These are phyloP conservation scores for Trichoderma asperellum DNA, from an alignment of 2,329 filamentous ascomycete genomes.

Conservation along the genomic window DNA sequence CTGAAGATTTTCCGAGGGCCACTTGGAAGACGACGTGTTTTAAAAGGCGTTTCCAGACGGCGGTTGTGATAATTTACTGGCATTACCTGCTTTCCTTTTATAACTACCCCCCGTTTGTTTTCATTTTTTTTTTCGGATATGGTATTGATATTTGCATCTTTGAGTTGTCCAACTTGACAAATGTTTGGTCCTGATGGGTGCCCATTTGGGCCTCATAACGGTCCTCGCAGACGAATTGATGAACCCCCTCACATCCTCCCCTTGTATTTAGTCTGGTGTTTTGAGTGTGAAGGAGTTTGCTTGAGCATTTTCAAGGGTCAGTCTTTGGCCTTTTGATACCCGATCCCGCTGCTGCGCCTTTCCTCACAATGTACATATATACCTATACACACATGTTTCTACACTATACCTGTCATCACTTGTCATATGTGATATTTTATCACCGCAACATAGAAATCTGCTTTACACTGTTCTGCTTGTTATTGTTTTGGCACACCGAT, in stretches of 20 bases:
- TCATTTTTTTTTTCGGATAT: neutral
- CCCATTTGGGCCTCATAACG: neutral
- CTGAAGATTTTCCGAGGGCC: neutral
- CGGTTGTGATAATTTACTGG: slow-evolving; percentile 3
- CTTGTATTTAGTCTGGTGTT: neutral
- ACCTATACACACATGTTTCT: neutral
- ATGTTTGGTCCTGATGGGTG: neutral
- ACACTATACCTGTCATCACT: neutral
- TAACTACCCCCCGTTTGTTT: neutral
- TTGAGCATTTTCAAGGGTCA: slow-evolving; percentile 7
- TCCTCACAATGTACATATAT: slow-evolving; percentile 8
- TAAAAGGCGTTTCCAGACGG: slow-evolving; percentile 13
- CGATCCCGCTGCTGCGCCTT: slow-evolving; percentile 14
- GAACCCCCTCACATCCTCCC: neutral
- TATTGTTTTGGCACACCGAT: neutral
- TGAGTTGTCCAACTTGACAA: neutral
- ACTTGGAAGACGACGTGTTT: neutral
- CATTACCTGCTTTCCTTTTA: neutral
- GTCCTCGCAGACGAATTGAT: slow-evolving; percentile 13
- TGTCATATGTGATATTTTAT: neutral
- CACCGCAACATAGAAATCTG: slow-evolving; percentile 10
- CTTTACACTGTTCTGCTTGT: neutral
- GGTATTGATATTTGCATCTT: neutral
- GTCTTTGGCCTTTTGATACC: slow-evolving; percentile 11
- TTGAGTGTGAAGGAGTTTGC: slow-evolving; percentile 7